A percentile compares a stretch with the other conserved stretches of the same genome.
Conservation (phyloP, 2,329 filamentous ascomycete species). For the Diplodia sapinea region DNA sequence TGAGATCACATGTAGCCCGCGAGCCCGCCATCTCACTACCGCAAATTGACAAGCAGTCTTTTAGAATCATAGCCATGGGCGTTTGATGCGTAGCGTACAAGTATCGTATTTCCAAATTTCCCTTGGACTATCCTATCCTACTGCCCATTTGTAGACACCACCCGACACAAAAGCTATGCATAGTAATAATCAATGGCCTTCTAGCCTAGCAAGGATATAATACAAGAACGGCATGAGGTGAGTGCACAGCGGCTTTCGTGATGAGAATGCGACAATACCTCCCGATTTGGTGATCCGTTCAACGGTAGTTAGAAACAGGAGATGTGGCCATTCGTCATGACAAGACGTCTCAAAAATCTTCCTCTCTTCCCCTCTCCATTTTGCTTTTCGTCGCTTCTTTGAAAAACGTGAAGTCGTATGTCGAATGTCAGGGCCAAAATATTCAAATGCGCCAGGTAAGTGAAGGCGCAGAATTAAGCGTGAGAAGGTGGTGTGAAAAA, state of each 20-base stretch:
- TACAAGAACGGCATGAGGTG: slow-evolving; percentile 17
- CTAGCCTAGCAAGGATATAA: slow-evolving; percentile 8
- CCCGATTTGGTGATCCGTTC: slow-evolving; percentile 2
- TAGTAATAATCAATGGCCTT: slow-evolving; percentile 12
- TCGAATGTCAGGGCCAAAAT: slow-evolving; percentile 21
- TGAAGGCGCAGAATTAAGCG: slow-evolving; percentile 14
- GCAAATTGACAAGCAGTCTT: neutral
- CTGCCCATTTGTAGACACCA: slow-evolving; percentile 20
- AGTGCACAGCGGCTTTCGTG: slow-evolving; percentile 1
- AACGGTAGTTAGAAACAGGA: slow-evolving; percentile 6
- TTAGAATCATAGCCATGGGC: neutral
- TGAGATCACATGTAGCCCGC: slow-evolving; percentile 18
- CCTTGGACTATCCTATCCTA: neutral
- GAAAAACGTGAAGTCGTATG: slow-evolving; percentile 23
- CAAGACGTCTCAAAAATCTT: slow-evolving; percentile 19
- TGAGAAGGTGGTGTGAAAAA: slow-evolving; percentile 10
- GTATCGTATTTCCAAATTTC: slow-evolving; percentile 12
- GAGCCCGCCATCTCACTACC: neutral
- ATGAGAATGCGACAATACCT: slow-evolving; percentile 6
- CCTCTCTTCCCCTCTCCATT: neutral
- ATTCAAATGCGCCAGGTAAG: slow-evolving; percentile 12
- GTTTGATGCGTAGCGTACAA: neutral
- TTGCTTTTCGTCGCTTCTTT: slow-evolving; percentile 28
- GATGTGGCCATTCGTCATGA: slow-evolving; percentile 21
- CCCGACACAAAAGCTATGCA: slow-evolving; percentile 16